phyloP scores from a whole-genome alignment of 345 rosid species.

The Lepidium sativum region DNA sequence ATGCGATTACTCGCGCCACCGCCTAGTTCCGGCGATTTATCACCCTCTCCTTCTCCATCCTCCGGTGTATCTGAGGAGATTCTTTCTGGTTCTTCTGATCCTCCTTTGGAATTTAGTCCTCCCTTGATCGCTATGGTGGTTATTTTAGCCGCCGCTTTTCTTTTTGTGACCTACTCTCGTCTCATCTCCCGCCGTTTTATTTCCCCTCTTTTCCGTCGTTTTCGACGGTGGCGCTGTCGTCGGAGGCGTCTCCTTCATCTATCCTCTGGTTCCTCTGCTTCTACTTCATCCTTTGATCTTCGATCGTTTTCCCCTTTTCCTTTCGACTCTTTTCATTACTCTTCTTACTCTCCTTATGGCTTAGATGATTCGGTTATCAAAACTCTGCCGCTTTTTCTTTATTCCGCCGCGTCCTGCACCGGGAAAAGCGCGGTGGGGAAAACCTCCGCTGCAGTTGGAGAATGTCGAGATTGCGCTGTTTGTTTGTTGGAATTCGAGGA shows the following conservation, averaged over 20 bases:
- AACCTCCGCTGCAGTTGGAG: slow-evolving; percentile 7
- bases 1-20: slow-evolving; percentile 26
- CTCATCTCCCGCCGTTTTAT: slow-evolving; percentile 62
- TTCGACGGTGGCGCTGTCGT: slow-evolving; percentile 41
- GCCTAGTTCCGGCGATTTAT: slow-evolving; percentile 4
- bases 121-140: slow-evolving; percentile 89
- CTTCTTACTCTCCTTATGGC: slow-evolving; percentile 60
- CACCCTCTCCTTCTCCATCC: slow-evolving; percentile 21
- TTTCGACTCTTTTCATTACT: slow-evolving; percentile 39
- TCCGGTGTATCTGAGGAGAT: neutral
- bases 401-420: slow-evolving; percentile 33
- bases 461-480: slow-evolving; percentile 64
- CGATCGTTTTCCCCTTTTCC: slow-evolving; percentile 45
- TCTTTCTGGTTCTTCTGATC: slow-evolving; percentile 28
- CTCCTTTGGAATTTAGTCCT: slow-evolving; percentile 76
- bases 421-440: slow-evolving; percentile 20
- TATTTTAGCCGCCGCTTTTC: slow-evolving; percentile 67
- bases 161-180: slow-evolving; percentile 70
- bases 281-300: slow-evolving; percentile 36
- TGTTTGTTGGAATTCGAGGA: slow-evolving; percentile 85
- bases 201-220: slow-evolving; percentile 37
- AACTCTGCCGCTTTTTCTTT: slow-evolving; percentile 64
- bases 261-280: slow-evolving; percentile 45
- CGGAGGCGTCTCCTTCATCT: slow-evolving; percentile 33
- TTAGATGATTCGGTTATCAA: slow-evolving; percentile 86